Conservation (phyloP, 129 eudicot genomes). For the Pulicaria dysenterica region DNA sequence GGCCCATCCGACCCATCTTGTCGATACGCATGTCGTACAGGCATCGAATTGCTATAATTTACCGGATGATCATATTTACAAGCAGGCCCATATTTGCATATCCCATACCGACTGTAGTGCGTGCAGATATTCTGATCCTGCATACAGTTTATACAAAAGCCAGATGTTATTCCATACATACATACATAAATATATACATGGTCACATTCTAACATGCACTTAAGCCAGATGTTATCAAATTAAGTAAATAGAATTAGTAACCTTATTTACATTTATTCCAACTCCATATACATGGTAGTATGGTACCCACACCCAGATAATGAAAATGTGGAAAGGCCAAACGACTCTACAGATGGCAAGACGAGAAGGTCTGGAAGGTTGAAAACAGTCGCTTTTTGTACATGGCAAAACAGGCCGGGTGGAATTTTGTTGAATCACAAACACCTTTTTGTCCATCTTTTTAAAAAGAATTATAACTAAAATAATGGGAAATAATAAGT, state of each 20-base stretch:
- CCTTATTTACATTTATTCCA: conserved; percentile 5
- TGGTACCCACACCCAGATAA: neutral
- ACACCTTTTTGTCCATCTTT: neutral
- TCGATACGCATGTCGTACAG: conserved; percentile 36
- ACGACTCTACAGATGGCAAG: neutral
- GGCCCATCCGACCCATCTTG: conserved; percentile 35
- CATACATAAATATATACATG: too few relatives aligned
- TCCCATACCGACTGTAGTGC: conserved; percentile 77
- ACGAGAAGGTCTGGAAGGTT: neutral
- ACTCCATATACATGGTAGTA: neutral
- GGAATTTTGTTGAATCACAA: neutral
- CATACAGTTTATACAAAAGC: neutral
- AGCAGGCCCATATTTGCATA: conserved; percentile 94
- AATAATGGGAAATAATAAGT: neutral
- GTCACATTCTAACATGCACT: too few relatives aligned
- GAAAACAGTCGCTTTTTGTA: neutral
- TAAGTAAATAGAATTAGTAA: neutral
- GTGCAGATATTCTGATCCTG: conserved; percentile 86
- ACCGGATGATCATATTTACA: conserved; percentile 83
- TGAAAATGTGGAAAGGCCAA: conserved; percentile 1
- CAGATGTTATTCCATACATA: neutral
- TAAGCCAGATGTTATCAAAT: neutral
- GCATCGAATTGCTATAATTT: conserved; percentile 37
- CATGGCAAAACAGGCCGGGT: neutral
- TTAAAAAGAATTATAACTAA: too few relatives aligned